Conservation (phyloP, 305 asterid species). For the Rubia peregrina region DNA sequence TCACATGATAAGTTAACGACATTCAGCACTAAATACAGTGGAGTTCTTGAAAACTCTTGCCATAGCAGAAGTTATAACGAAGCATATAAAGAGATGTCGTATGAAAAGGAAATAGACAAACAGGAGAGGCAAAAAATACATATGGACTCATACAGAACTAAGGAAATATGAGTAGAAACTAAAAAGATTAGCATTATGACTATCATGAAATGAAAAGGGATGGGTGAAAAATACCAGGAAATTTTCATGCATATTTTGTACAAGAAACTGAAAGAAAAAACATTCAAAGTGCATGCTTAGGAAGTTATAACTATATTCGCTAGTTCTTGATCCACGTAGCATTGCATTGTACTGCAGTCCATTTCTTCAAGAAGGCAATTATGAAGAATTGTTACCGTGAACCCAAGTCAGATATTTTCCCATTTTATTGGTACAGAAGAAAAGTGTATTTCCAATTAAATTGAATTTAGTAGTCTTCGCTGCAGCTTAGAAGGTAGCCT, state of each 20-base stretch:
- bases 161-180: background rate
- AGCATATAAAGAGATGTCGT: background rate
- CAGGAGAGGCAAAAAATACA: background rate
- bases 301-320: too few species aligned
- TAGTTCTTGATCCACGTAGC: background rate
- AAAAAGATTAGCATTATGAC: background rate
- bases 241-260: background rate
- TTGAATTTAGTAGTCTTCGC: background rate
- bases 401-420: too few species aligned
- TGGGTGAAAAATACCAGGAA: too few species aligned
- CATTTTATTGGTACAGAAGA: background rate
- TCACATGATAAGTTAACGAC: conserved; percentile 1
- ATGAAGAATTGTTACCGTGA: too few species aligned
- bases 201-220: too few species aligned
- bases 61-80: background rate
- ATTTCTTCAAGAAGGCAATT: background rate
- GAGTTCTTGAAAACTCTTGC: background rate
- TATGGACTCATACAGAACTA: background rate
- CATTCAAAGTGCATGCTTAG: background rate
- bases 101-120: background rate
- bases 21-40: background rate
- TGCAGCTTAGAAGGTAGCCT: background rate
- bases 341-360: background rate
- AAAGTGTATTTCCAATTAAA: too few species aligned
- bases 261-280: background rate